Conservation (phyloP, 2,329 filamentous ascomycete species). For the Trichophyton simii region DNA sequence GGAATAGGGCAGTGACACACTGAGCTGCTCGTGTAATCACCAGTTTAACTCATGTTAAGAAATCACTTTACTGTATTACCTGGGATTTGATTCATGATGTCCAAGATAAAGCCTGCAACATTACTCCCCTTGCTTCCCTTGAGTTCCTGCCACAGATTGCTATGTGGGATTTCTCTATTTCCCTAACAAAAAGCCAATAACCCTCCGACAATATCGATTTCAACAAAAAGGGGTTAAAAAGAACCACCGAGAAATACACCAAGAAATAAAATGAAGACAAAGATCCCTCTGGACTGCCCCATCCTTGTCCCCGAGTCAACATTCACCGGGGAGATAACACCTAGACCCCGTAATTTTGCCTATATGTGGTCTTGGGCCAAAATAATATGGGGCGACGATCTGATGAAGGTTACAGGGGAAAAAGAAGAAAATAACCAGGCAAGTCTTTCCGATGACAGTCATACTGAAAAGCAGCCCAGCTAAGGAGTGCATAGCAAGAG, state of each 20-base stretch:
- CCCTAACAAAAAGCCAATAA: no score
- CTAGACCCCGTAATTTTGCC: not conserved
- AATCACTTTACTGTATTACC: no score
- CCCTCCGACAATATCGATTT: not conserved
- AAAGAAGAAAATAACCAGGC: not conserved
- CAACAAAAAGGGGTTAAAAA: not conserved
- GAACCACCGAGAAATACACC: not conserved
- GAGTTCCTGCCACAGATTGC: no score
- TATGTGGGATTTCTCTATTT: no score
- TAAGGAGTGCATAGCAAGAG: not conserved
- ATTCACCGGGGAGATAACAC: not conserved
- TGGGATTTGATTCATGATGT: no score
- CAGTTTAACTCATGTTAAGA: no score
- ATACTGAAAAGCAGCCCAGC: not conserved
- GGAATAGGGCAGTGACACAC: no score
- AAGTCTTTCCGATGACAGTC: not conserved
- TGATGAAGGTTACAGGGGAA: not conserved
- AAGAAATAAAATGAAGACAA: not conserved
- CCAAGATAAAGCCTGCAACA: no score
- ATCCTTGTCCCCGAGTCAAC: not conserved
- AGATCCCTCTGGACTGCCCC: not conserved
- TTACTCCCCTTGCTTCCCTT: no score
- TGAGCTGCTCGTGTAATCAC: no score
- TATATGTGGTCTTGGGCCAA: not conserved
- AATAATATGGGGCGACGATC: not conserved